phyloP scores from a whole-genome alignment of 2,329 filamentous ascomycete species.

The Alternaria rosae region DNA sequence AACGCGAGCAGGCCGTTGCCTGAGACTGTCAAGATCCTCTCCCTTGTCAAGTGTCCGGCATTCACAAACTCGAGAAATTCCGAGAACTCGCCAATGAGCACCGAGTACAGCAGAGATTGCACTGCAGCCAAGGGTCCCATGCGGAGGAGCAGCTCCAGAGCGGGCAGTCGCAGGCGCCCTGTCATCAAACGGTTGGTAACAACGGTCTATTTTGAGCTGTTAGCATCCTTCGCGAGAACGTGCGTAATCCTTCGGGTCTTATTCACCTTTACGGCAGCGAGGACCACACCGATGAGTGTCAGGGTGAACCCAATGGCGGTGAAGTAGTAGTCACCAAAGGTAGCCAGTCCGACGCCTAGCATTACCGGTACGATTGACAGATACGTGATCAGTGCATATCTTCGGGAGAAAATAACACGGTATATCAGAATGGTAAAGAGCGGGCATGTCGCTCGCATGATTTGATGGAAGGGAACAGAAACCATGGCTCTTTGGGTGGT shows the following conservation, averaged over 20 bases:
- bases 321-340: constrained; percentile 7
- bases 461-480: constrained; percentile 3
- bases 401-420: constrained; percentile 1
- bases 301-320: constrained; percentile 2
- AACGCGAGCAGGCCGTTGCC: constrained; percentile 6
- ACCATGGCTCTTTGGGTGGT: neutral
- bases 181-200: constrained; percentile 10
- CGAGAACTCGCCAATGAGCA: constrained; percentile 6
- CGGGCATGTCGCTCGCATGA: constrained; percentile 7
- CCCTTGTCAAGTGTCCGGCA: neutral
- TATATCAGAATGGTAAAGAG: constrained; percentile 6
- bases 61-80: constrained; percentile 1
- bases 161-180: constrained; percentile 3
- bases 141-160: constrained; percentile 5
- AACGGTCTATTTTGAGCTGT: neutral
- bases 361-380: constrained; percentile 5
- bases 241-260: neutral
- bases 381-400: constrained; percentile 3
- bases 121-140: constrained; percentile 6
- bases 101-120: constrained; percentile 6
- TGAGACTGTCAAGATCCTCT: neutral
- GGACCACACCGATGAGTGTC: constrained; percentile 4
- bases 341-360: constrained; percentile 4
- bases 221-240: neutral
- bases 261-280: constrained; percentile 6